Evolutionary conservation across 2,329 filamentous ascomycete genomes (phyloP).

Genomic region (Pestalotiopsis sp.): DNA sequence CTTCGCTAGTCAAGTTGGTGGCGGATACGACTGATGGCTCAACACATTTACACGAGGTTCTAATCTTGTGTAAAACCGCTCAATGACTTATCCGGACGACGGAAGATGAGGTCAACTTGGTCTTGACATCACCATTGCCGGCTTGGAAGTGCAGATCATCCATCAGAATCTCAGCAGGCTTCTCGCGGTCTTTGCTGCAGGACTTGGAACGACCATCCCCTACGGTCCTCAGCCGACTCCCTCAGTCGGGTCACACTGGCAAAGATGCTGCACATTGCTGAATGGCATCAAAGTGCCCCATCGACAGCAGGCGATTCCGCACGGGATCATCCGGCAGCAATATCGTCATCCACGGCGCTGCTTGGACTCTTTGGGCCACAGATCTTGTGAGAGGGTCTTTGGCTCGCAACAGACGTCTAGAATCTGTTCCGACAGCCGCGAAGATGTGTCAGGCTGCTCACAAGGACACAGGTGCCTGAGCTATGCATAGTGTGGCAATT

Average conservation of each 20-base stretch:
- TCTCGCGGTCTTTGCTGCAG: slow-evolving; percentile 1
- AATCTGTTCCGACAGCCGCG: background rate
- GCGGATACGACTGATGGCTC: slow-evolving; percentile 38
- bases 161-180: slow-evolving; percentile 3
- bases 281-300: background rate
- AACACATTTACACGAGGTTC: background rate
- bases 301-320: background rate
- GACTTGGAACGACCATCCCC: background rate
- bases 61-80: background rate
- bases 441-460: background rate
- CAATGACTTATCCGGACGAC: background rate
- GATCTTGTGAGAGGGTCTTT: background rate
- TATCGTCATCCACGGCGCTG: background rate
- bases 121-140: background rate
- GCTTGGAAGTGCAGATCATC: background rate
- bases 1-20: slow-evolving; percentile 91
- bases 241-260: background rate
- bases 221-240: background rate
- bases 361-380: background rate
- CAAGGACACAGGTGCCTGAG: background rate
- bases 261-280: background rate
- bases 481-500: background rate
- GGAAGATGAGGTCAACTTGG: background rate
- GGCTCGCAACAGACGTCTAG: background rate
- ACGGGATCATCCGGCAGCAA: background rate